Evolutionary conservation across 352 stramenopile species (phyloP), one percentile per base, ranked within the genome.

Genomic region (Pythium sp.): DNA sequence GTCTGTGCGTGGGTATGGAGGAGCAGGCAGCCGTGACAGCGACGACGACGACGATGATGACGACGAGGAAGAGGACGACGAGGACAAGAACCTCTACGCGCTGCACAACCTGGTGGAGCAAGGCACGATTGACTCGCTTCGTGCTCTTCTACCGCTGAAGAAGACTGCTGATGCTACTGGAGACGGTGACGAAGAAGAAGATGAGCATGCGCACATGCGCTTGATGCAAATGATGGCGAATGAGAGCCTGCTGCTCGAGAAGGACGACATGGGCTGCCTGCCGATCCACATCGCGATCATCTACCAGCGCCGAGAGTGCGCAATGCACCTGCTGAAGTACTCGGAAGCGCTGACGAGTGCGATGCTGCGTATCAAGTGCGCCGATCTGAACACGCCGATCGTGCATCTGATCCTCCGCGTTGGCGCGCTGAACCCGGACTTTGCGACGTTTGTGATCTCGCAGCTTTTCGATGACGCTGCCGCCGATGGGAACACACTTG

Each of bases 241-340:
- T 22, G 85, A 93, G 70, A 78, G 78, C 47, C 72, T 61, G 66
- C 73, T 94, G 38, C 74, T 91, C 26, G 86, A 94, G 59, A 91
- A 90, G 64, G 90, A 97, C 70, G 81, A 92, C 58, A 91, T 90
- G 79, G 88, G 88, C 24, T 93, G 89, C 58, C 78, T 94, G 43
- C 86, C 90, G 8, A 65, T 97, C 20, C 88, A 96, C 59, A 71
- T 92, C 41, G 86, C 84, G 18, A 53, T 88, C 24, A 80, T 94
- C 58, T 72, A 94, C 67, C 77, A 90, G 63, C 77, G 69, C 43
- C 41, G 65, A 5, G 76, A 77, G 20, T 84, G 72, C 53, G 71
- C 71, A 43, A 30, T 79, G 43, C 79, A 91, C 62, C 30, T 93
- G 43, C 68, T 92, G 36, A 78, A 72, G 51, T 86, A 90, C 72